phyloP scores from a whole-genome alignment of 179 eudicot species.

The Vitellaria paradoxa region DNA sequence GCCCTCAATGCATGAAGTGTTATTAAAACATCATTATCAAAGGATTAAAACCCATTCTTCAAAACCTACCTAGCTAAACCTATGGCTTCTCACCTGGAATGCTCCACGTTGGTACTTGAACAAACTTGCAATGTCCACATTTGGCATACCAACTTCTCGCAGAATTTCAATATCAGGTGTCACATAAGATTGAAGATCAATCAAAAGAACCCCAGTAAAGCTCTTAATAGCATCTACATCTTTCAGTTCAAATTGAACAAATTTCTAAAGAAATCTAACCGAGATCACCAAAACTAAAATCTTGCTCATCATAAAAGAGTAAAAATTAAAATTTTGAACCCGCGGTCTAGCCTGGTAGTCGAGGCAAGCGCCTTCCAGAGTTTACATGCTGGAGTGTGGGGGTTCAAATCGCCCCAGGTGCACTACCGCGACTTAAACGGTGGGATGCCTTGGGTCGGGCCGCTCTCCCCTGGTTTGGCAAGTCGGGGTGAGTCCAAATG shows the following conservation, averaged over 20 bases:
- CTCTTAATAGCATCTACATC: conserved; percentile 8
- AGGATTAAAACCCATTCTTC: conserved; percentile 28
- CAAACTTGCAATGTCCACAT: not conserved
- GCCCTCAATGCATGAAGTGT: conserved; percentile 15
- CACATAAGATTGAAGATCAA: not conserved
- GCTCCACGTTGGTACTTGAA: not conserved
- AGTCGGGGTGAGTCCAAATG: no score
- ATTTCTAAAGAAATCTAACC: conserved; percentile 6
- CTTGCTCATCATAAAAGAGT: no score
- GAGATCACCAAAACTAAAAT: not conserved
- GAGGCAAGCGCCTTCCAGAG: no score
- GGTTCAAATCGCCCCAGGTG: no score
- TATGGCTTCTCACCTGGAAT: not conserved
- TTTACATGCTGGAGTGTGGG: no score
- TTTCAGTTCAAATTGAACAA: conserved; percentile 3
- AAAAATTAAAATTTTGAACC: no score
- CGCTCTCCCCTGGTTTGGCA: no score
- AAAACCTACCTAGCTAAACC: conserved; percentile 19
- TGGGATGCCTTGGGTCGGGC: no score
- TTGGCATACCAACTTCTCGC: conserved; percentile 24
- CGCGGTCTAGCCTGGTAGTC: no score
- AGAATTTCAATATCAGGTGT: conserved; percentile 20
- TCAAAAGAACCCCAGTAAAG: not conserved
- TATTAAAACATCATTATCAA: conserved; percentile 7
- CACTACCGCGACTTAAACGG: no score